Percentiles rank a stretch among this genome's conserved stretches.
phyloP scores from a whole-genome alignment of 2,329 filamentous ascomycete genomes.

The Aureobasidium lini region DNA sequence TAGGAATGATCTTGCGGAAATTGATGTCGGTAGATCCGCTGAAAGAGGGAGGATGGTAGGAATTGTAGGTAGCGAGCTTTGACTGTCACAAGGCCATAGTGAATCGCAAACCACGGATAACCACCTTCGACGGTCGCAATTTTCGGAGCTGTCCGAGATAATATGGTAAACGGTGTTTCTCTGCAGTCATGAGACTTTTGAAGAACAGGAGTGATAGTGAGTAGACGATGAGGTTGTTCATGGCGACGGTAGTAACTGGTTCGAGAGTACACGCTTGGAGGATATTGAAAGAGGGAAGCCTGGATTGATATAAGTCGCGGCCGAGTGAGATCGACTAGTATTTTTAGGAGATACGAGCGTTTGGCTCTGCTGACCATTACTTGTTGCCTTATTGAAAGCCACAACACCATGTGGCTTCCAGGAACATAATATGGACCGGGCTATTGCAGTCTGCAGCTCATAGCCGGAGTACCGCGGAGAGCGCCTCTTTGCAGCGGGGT shows the following conservation, averaged over 20 bases:
- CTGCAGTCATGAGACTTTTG: not conserved
- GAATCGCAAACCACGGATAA: not conserved
- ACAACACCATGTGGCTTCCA: not conserved
- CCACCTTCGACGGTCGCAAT: not conserved
- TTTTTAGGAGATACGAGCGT: not conserved
- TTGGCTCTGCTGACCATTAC: not conserved
- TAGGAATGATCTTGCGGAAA: too few relatives aligned
- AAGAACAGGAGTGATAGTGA: slow-evolving; percentile 1
- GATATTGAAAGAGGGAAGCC: too few relatives aligned
- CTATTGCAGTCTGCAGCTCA: not conserved
- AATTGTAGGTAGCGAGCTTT: too few relatives aligned
- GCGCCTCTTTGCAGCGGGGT: not conserved
- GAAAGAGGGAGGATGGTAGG: too few relatives aligned
- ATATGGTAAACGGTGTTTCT: not conserved
- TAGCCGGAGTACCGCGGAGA: not conserved
- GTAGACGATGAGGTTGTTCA: slow-evolving; percentile 2
- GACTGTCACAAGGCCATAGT: not conserved
- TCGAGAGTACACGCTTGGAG: too few relatives aligned
- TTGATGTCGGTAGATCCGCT: too few relatives aligned
- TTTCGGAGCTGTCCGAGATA: not conserved
- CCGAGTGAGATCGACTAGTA: not conserved
- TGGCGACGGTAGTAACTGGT: not conserved
- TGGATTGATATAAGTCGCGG: not conserved
- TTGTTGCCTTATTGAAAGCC: not conserved
- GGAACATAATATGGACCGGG: not conserved